Evolutionary conservation across 2,329 filamentous ascomycete genomes (phyloP).

Genomic region (Blastomyces parvus): DNA sequence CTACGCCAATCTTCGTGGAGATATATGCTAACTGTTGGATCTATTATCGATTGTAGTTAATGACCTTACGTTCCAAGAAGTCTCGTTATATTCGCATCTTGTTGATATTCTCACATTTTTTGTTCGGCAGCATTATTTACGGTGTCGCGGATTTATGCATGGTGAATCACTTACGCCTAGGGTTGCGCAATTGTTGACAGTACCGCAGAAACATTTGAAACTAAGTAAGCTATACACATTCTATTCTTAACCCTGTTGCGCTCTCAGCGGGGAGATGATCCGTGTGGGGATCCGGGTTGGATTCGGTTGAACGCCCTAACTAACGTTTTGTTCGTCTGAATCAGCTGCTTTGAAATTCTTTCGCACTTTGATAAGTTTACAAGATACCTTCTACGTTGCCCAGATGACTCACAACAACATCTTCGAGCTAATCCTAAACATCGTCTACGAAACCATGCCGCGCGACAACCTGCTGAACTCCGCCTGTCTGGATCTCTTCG

Average conservation of each 20-base stretch:
- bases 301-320: background rate
- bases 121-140: conserved; percentile 74
- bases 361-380: conserved; percentile 70
- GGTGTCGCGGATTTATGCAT: conserved; percentile 81
- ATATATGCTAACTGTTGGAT: background rate
- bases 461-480: conserved; percentile 90
- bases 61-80: conserved; percentile 69
- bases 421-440: conserved; percentile 73
- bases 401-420: conserved; percentile 74
- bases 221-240: conserved; percentile 53
- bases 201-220: conserved; percentile 83
- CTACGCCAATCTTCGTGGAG: background rate
- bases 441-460: conserved; percentile 76
- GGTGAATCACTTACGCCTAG: conserved; percentile 67
- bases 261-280: background rate
- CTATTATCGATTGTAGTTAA: conserved; percentile 41
- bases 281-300: background rate
- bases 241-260: background rate
- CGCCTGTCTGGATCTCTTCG: conserved; percentile 87
- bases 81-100: conserved; percentile 81
- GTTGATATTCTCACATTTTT: conserved; percentile 93
- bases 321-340: conserved; percentile 2
- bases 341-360: conserved; percentile 87
- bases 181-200: conserved; percentile 71
- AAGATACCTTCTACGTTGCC: conserved; percentile 84